Base-by-base conservation (phyloP, 2,329 filamentous ascomycete genomes). In the Orbilia javanica region DNA sequence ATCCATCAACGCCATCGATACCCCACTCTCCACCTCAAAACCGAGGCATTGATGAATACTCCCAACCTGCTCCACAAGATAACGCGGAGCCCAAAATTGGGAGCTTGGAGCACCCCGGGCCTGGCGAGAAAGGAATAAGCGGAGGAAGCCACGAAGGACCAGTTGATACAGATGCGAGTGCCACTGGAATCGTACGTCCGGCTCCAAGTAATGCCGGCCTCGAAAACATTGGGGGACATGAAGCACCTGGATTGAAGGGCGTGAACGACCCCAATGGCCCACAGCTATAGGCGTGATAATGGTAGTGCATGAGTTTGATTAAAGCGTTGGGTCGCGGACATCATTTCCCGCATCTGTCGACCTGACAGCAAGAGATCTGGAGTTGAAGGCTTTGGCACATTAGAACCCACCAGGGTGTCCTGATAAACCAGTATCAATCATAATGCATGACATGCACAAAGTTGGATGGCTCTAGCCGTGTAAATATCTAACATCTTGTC, bases 81-180 rank as follows among this genome's bases (percentile, higher is more conserved):
- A 73, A 73, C 20, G 8, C 63, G 3, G 75, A 79, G 8, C 73
- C 66, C 22, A 77, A 71, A 18, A 22, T 68, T 15, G 67, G 68
- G 48, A 69, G 53, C 10, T 42, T 79, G 18, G 48, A 25, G 3
- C 75, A 79, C 31, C 75, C 75, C 7, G 22, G 34, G 7, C 75
- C 75, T 42, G 75, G 68, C n/a, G 65, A 70, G 27, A 79, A 79
- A 46, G 75, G 75, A 6, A 4, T 77, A 6, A 44, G 73, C 15
- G 73, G 73, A 25, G 73, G 73, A 13, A 77, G 73, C 44, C 73
- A 77, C 15, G 73, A 77, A 39, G 73, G 73, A 4, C 73, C 73
- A 15, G 73, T 77, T 18, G 73, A 77, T 29, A 71, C 73, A 10
- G 66, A 77, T n/a, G 50, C 29, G n/a, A 77, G 48, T 27, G 18